Base-by-base conservation (phyloP, 768 basidiomycete species). In the Leccinellum rugosiceps region DNA sequence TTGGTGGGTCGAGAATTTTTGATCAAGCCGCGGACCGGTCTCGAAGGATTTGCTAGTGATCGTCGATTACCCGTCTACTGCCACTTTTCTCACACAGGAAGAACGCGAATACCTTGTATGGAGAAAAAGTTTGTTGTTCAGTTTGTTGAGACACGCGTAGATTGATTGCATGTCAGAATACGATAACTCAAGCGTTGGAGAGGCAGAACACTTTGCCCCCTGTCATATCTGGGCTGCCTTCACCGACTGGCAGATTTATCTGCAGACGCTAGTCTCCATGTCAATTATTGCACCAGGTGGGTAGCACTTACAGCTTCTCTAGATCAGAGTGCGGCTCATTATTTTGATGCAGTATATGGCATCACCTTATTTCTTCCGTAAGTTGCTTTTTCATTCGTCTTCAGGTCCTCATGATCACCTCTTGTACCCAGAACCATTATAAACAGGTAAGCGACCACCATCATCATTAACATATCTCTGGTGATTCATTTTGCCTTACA, bases 351-450 rank as follows among this genome's bases (percentile, higher is more conserved):
- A 87, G 86, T 87, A 3, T 87, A 84, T 62, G 87, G 86, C 3
- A 86, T 87, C 48, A 86, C 87, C 0, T 72, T 87, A 25, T 89
- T 89, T 76, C 71, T 88, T 30, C 86, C 86, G 83, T 87, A 66
- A 64, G 86, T 78, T 3, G 8, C 11, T 23, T 50, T 32, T 1
- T 8, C 38, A n/a, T n/a, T 6, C 34, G 17, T 30, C n/a, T 60
- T 9, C 61, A 30, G 23, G 32, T 21, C n/a, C 50, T 49, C 48
- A 47, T 31, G 8, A 25, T 52, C 6, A 2, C 53, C 21, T 53
- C 10, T 26, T 10, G 14, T 19, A 25, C 10, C 11, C 49, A 87
- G 85, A 45, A 82, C 84, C 3, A 87, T 87, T 43, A 86, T 88
- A 68, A 75, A 77, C 23, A 71, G 72, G 82, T 82, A 60, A 6